phyloP scores from a whole-genome alignment of 1,284 basidiomycete genomes.

The Leccinum solheimii region DNA sequence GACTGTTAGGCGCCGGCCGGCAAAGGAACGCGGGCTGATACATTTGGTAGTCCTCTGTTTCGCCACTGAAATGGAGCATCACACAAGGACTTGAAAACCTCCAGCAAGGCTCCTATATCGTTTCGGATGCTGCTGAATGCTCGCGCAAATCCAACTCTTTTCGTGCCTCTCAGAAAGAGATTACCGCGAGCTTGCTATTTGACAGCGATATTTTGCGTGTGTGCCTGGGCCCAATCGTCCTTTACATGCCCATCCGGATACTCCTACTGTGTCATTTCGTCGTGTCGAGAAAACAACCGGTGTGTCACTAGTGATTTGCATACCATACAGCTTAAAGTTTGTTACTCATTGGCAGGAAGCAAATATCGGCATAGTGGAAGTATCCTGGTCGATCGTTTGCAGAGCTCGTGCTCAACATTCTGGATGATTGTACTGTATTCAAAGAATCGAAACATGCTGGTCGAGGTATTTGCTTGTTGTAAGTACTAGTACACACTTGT shows the following conservation, averaged over 20 bases:
- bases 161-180: too few species aligned
- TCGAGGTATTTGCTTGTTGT: too few species aligned
- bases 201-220: neutral
- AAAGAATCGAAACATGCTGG: too few species aligned
- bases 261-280: neutral
- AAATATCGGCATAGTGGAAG: neutral
- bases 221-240: neutral
- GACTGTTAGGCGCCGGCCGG: neutral
- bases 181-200: too few species aligned
- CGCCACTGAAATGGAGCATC: too few species aligned
- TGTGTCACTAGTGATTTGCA: neutral
- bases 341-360: neutral
- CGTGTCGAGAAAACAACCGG: neutral
- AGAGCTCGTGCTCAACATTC: neutral
- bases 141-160: too few species aligned
- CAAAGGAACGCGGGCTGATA: neutral
- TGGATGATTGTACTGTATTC: too few species aligned
- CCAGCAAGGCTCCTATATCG: too few species aligned
- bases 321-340: neutral
- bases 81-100: too few species aligned
- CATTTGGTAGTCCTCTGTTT: neutral
- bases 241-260: neutral
- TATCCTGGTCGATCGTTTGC: neutral
- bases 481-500: constrained; percentile 56
- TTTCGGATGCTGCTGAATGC: too few species aligned